Conservation (phyloP, 495 filamentous ascomycete species). For the Penicillium samsonianum region DNA sequence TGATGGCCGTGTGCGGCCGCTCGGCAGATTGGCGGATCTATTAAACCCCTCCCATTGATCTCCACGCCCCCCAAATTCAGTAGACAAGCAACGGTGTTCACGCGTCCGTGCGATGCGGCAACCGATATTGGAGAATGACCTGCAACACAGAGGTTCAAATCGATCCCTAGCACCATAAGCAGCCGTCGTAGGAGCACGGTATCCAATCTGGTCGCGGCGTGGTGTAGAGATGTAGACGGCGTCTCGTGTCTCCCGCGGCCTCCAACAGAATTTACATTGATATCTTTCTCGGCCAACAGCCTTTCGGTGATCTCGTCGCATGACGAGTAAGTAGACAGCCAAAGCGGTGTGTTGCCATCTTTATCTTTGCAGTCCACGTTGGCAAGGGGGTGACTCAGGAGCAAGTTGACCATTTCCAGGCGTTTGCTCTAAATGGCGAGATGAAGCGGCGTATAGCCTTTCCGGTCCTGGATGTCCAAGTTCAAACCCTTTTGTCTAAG, state of each 20-base stretch:
- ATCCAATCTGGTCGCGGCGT: slow-evolving; percentile 10
- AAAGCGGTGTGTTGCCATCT: slow-evolving; percentile 18
- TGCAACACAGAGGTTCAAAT: slow-evolving; percentile 9
- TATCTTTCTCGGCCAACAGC: slow-evolving; percentile 9
- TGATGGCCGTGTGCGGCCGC: slow-evolving; percentile 3
- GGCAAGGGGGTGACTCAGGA: slow-evolving; percentile 3
- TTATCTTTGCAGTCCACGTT: slow-evolving; percentile 12
- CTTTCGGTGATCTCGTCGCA: slow-evolving; percentile 12
- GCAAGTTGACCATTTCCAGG: slow-evolving; percentile 12
- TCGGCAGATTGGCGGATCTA: slow-evolving; percentile 13
- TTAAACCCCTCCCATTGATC: slow-evolving; percentile 12
- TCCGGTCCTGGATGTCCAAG: slow-evolving; percentile 1
- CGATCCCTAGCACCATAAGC: slow-evolving; percentile 11
- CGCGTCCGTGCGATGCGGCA: slow-evolving; percentile 1
- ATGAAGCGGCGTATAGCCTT: slow-evolving; percentile 15
- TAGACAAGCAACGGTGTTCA: slow-evolving; percentile 6
- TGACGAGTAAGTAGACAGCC: slow-evolving; percentile 14
- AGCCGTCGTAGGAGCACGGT: slow-evolving; percentile 13
- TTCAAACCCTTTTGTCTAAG: slow-evolving; percentile 4
- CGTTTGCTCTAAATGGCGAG: slow-evolving; percentile 12
- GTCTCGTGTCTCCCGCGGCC: slow-evolving; percentile 4
- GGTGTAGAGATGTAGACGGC: slow-evolving; percentile 14
- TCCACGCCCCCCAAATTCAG: slow-evolving; percentile 11
- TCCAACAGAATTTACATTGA: slow-evolving; percentile 15
- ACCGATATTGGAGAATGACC: slow-evolving; percentile 15